Percentiles rank a stretch among this genome's conserved stretches.
phyloP scores from a whole-genome alignment of 345 rosid species.

The Kandelia obovata region DNA sequence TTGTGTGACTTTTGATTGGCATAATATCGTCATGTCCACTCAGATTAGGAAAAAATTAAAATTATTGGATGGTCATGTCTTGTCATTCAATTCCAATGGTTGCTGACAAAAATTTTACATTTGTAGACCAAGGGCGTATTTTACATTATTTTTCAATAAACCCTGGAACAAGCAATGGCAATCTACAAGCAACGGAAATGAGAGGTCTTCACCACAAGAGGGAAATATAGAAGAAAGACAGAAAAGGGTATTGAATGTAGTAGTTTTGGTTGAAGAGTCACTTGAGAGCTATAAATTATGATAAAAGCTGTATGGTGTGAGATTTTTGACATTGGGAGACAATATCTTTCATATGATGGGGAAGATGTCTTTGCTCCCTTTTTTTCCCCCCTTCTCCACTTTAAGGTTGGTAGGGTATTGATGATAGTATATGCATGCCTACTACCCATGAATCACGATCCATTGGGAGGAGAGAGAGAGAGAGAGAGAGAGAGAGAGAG shows the following conservation, averaged over 20 bases:
- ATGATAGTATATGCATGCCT: conserved; percentile 23
- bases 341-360: conserved; percentile 38
- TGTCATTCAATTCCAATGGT: no score
- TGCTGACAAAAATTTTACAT: no score
- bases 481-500: neutral
- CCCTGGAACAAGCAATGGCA: neutral
- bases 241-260: neutral
- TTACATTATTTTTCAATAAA: neutral
- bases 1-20: no score
- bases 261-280: neutral
- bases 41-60: no score
- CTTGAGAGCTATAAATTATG: conserved; percentile 13
- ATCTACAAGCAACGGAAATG: neutral
- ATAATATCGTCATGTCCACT: no score
- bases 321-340: conserved; percentile 46
- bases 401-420: conserved; percentile 30
- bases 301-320: conserved; percentile 11
- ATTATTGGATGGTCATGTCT: neutral
- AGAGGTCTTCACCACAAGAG: neutral
- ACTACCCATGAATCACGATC: conserved; percentile 27
- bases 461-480: conserved; percentile 1
- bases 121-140: neutral
- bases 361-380: conserved; percentile 22
- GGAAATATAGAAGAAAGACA: neutral
- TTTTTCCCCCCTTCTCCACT: conserved; percentile 5